Evolutionary conservation across 441 rosid genomes (phyloP).

Genomic region (Gossypium schwendimanii): DNA sequence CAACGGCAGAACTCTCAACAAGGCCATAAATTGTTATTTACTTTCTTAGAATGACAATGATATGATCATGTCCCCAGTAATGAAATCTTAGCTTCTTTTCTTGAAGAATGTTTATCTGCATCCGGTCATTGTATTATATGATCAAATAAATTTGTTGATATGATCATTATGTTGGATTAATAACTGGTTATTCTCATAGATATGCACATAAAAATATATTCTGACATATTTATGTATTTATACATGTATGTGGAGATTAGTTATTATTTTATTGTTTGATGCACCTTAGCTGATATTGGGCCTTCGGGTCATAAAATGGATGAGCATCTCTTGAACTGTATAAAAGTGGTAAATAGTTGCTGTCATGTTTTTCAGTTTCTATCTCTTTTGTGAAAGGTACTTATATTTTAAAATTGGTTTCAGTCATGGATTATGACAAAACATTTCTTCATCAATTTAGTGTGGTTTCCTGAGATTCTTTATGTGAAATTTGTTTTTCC

Average conservation of each 20-base stretch:
- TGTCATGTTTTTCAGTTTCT: neutral
- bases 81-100: neutral
- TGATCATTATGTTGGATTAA: neutral
- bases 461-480: neutral
- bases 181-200: neutral
- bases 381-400: neutral
- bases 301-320: neutral
- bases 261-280: neutral
- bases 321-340: neutral
- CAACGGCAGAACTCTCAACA: neutral
- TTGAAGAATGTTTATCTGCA: neutral
- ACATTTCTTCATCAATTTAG: neutral
- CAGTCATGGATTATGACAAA: neutral
- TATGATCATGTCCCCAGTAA: neutral
- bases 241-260: neutral
- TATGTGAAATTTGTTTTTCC: constrained; percentile 17
- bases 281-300: neutral
- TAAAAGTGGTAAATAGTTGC: neutral
- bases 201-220: neutral
- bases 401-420: neutral
- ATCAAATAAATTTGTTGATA: neutral
- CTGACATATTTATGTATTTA: neutral
- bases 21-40: neutral
- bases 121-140: neutral
- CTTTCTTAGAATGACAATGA: neutral